Evolutionary conservation across 441 rosid species (phyloP), one percentile per base, ranked within the genome.

Genomic region (Populus hybrid): DNA sequence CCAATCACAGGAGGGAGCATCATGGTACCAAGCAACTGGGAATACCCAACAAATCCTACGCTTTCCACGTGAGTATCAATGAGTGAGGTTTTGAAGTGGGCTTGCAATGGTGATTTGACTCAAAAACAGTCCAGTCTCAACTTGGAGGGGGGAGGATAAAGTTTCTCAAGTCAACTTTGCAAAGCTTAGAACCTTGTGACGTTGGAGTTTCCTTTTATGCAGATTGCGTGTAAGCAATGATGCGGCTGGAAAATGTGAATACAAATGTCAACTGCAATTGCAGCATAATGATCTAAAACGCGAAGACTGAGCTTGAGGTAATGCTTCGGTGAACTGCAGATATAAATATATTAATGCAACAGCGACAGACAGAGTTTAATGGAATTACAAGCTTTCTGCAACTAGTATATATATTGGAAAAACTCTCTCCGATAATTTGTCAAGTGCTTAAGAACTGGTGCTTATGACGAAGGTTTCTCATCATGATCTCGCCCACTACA

Each of bases 1-100:
- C 65, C 74, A 46, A 72, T 50, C 21, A 72, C 14, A 72, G 26
- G 34, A 26, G 38, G 26, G 30, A 72, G 20, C 65, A 72, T 72
- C 32, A 70, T 70, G n/a, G 59, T 38, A 70, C 73, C 30, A 0
- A 40, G 50, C 3, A 26, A 70, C 5, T 42, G 20, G 61, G 73
- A 54, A 42, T 24, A 42, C 26, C 14, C 35, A 50, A 54, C 30
- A 50, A 72, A 46, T 28, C 74, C 54, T 54, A 14, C 65, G 4
- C 36, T 46, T 69, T 69, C 8, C 11, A 64, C 28, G 67, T 64
- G 3, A 21, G 30, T 10, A 54, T n/a, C 23, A 10, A 1, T 2
- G 28, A 20, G 24, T 35, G 26, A 69, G 23, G 6, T 36, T 10
- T 69, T 35, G 38, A 10, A 35, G 36, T 34, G 50, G 28, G 6